These are phyloP conservation scores for Brassica incana DNA, from an alignment of 345 rosid species.

Conservation along the genomic window DNA sequence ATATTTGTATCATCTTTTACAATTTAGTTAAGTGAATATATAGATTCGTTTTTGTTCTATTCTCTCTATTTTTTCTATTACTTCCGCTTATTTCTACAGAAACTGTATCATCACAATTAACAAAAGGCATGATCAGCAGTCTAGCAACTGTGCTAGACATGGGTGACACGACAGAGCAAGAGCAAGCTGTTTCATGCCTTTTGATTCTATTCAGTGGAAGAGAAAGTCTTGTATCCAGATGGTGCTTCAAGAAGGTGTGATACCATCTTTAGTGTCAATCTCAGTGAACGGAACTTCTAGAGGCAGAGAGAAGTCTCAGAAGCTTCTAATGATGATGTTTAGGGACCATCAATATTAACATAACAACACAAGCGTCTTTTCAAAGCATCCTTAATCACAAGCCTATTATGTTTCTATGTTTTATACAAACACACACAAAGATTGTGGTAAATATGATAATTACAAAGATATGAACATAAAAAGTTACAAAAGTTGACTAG, in stretches of 20 bases:
- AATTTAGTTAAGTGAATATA: no score
- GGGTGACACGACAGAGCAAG: conserved; percentile 73
- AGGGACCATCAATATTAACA: not conserved
- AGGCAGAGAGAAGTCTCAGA: no score
- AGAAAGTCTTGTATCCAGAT: conserved; percentile 67
- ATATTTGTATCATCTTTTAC: no score
- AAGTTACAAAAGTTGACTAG: not conserved
- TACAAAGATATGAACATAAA: conserved; percentile 3
- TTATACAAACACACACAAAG: not conserved
- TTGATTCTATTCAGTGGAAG: conserved; percentile 63
- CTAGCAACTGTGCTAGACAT: conserved; percentile 68
- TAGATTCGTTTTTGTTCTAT: no score
- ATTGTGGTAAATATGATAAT: conserved; percentile 6
- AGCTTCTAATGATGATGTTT: no score
- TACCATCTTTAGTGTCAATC: conserved; percentile 86
- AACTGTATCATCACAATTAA: no score
- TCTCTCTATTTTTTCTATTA: no score
- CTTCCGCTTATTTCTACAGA: no score
- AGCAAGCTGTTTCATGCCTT: conserved; percentile 82
- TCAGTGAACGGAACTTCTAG: conserved; percentile 57
- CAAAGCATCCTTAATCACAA: not conserved
- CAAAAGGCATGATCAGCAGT: conserved; percentile 56
- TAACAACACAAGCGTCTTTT: not conserved
- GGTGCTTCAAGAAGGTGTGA: conserved; percentile 96
- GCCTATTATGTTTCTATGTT: not conserved